A percentile compares a stretch with the other conserved stretches of the same genome.
These are phyloP conservation scores for Arabis alpina DNA, from an alignment of 345 rosid genomes.

Conservation along the genomic window DNA sequence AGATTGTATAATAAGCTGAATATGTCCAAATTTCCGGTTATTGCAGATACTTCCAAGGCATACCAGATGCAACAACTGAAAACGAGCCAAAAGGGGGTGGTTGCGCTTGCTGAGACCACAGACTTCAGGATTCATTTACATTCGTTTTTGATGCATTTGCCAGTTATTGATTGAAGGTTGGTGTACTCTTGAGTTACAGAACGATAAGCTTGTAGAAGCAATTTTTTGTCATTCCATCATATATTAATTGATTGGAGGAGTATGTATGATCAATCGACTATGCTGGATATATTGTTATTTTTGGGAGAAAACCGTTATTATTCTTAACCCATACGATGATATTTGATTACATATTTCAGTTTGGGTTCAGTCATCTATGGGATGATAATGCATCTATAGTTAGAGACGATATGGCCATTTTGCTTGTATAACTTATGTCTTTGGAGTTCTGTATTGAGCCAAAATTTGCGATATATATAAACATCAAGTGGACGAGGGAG, in stretches of 20 bases:
- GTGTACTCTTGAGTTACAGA: constrained; percentile 35
- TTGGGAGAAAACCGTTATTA: constrained; percentile 24
- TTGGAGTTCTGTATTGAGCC: no score
- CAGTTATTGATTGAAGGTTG: constrained; percentile 29
- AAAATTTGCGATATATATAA: no score
- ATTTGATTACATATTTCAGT: not conserved
- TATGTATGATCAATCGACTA: constrained; percentile 33
- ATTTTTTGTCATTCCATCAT: constrained; percentile 32
- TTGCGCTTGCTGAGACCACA: constrained; percentile 63
- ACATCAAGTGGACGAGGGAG: no score
- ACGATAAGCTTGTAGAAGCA: constrained; percentile 40
- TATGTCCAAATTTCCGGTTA: not conserved
- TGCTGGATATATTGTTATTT: constrained; percentile 28
- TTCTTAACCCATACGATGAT: not conserved
- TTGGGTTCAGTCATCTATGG: constrained; percentile 3
- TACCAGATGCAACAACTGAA: constrained; percentile 69
- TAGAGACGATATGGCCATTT: not conserved
- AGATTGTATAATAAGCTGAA: not conserved
- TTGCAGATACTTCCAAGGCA: constrained; percentile 70
- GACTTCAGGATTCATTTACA: constrained; percentile 26
- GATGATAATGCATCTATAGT: not conserved
- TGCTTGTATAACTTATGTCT: constrained; percentile 2
- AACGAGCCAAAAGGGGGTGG: constrained; percentile 70
- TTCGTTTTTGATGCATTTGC: constrained; percentile 28
- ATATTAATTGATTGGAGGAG: constrained; percentile 42